A percentile compares a stretch with the other conserved stretches of the same genome.
phyloP scores from a whole-genome alignment of 2,329 filamentous ascomycete genomes.

The Scopulariopsis brevicaulis region DNA sequence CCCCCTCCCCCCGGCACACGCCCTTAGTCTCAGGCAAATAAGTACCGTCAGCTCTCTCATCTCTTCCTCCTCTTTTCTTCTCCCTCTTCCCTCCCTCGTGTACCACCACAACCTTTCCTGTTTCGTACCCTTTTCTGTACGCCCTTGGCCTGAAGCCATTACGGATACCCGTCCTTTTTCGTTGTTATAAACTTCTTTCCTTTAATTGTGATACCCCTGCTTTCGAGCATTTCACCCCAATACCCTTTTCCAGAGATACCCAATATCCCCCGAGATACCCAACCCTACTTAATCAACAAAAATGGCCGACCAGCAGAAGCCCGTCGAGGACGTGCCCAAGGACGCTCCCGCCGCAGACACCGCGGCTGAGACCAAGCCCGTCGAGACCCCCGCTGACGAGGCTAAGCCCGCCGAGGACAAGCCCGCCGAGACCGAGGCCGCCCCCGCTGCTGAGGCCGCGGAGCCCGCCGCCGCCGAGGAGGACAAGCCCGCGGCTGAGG shows the following conservation, averaged over 20 bases:
- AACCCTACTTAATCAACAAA: slow-evolving; percentile 22
- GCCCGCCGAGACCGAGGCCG: slow-evolving; percentile 26
- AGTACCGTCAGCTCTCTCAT: slow-evolving; percentile 27
- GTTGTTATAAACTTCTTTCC: slow-evolving; percentile 26
- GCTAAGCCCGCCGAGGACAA: slow-evolving; percentile 32
- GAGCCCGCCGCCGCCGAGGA: slow-evolving; percentile 18
- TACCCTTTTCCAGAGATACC: slow-evolving; percentile 24
- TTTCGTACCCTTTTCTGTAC: slow-evolving; percentile 19
- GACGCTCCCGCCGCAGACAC: slow-evolving; percentile 28
- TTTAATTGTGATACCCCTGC: slow-evolving; percentile 40
- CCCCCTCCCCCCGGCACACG: slow-evolving; percentile 9
- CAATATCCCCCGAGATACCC: slow-evolving; percentile 11
- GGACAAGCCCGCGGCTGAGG: slow-evolving; percentile 15
- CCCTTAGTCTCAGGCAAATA: slow-evolving; percentile 19
- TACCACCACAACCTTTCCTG: slow-evolving; percentile 19
- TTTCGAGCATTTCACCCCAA: slow-evolving; percentile 23
- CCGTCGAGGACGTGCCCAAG: slow-evolving; percentile 42
- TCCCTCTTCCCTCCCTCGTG: slow-evolving; percentile 17
- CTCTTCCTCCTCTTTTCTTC: slow-evolving; percentile 15
- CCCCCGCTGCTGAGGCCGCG: slow-evolving; percentile 25
- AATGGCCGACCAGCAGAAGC: slow-evolving; percentile 69
- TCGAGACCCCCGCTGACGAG: slow-evolving; percentile 19
- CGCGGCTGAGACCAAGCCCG: slow-evolving; percentile 6
- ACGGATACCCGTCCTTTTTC: slow-evolving; percentile 15
- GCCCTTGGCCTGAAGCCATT: slow-evolving; percentile 5